Conservation (phyloP, 2,329 filamentous ascomycete species). For the Hypoxylon sp. region DNA sequence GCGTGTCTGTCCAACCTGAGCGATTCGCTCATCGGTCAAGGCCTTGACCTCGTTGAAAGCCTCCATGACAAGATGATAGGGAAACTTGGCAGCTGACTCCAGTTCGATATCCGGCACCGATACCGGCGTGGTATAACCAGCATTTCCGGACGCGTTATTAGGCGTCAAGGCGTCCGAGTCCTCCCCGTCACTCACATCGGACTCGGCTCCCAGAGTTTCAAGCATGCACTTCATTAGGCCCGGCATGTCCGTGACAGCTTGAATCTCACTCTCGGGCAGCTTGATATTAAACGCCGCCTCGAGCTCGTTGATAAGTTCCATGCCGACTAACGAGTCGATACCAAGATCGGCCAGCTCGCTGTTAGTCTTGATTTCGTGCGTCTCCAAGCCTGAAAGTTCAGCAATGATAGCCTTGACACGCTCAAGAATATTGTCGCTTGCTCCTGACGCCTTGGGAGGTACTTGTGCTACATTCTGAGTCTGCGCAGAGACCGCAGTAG, state of each 20-base stretch:
- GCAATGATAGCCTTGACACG: conserved; percentile 11
- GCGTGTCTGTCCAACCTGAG: background rate
- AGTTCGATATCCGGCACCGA: background rate
- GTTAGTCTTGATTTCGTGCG: conserved; percentile 48
- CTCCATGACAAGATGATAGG: conserved; percentile 12
- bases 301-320: conserved; percentile 56
- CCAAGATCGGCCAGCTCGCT: conserved; percentile 53
- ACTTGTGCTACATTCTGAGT: background rate
- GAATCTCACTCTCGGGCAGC: conserved; percentile 41
- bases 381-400: conserved; percentile 46
- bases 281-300: conserved; percentile 49
- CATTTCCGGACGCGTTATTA: background rate
- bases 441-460: background rate
- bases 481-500: background rate
- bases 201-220: conserved; percentile 1
- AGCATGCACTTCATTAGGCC: conserved; percentile 26
- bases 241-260: conserved; percentile 45
- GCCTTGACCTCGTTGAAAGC: conserved; percentile 18
- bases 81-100: background rate
- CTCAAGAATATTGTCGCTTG: background rate
- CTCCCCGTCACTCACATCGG: conserved; percentile 3
- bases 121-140: background rate
- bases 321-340: conserved; percentile 59
- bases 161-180: conserved; percentile 4
- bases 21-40: conserved; percentile 18